Evolutionary conservation across 2,329 filamentous ascomycete genomes (phyloP), one percentile per base, ranked within the genome.

Genomic region (Talaromyces sp.): DNA sequence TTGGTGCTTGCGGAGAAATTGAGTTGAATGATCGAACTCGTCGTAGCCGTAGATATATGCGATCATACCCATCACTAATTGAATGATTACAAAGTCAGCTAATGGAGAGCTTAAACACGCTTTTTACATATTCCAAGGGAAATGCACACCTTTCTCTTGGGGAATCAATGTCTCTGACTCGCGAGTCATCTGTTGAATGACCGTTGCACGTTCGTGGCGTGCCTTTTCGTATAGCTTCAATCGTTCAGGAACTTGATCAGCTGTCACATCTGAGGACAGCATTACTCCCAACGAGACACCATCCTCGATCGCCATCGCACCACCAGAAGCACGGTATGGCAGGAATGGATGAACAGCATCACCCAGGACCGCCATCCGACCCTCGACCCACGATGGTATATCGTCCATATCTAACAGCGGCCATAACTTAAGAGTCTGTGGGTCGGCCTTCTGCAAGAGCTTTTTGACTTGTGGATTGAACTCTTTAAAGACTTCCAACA

Each of bases 261-360:
- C 55, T 0, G 63, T 51, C 0, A 80, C 80, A 0, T 77, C 79
- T 0, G 60, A 56, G 0, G 80, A 78, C 0, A 89, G 71, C 6
- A 89, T 74, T 1, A 81, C 79, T 0, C 77, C 79, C 0, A 90
- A 65, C 0, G 84, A 79, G 0, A 80, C 82, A 0, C 81, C 86
- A 56, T 90, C 87, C 64, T 90, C 86, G 39, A 89, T 87, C 0
- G 87, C 86, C 51, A 82, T 75, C 0, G 73, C 84, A 8, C 80
- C 86, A 2, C 85, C 86, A 64, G 86, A 84, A 0, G 80, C 84
- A 68, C 85, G 82, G 55, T 84, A 80, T 13, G 85, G 86, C 0
- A 85, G 72, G 61, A 89, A 88, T 0, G 86, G 85, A 65, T 90
- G 86, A 0, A 85, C 86, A 0, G 86, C 85, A 64, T 89, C 86